Conservation (phyloP, 148 eudicot genomes). For the Chenopodium suecicum region DNA sequence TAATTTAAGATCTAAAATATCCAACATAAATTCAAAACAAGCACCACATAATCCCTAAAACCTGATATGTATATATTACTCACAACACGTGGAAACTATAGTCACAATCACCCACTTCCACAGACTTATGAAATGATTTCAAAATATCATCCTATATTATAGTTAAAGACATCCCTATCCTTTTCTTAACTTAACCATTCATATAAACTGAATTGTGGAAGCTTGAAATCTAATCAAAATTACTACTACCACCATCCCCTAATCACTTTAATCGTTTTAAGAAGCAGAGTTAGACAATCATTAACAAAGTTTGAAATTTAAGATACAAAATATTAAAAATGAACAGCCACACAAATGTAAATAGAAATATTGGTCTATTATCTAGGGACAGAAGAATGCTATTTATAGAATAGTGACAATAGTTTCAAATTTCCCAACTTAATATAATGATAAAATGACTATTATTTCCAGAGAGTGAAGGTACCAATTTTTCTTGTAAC, state of each 20-base stretch:
- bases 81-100: background rate
- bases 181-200: background rate
- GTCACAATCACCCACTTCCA: background rate
- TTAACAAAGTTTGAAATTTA: background rate
- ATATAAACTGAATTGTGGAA: background rate
- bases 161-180: background rate
- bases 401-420: no score
- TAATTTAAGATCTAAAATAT: no score
- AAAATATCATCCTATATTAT: background rate
- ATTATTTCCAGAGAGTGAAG: background rate
- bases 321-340: background rate
- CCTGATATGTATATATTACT: background rate
- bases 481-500: conserved; percentile 83
- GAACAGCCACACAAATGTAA: background rate
- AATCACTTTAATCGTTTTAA: background rate
- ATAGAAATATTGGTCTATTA: background rate
- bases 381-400: background rate
- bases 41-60: background rate
- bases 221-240: background rate
- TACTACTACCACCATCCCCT: background rate
- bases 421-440: background rate
- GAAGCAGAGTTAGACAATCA: no score
- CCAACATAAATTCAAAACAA: background rate
- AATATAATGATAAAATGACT: background rate
- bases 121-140: background rate